phyloP scores from a whole-genome alignment of 495 filamentous ascomycete genomes.

The Cudoniella acicularis region DNA sequence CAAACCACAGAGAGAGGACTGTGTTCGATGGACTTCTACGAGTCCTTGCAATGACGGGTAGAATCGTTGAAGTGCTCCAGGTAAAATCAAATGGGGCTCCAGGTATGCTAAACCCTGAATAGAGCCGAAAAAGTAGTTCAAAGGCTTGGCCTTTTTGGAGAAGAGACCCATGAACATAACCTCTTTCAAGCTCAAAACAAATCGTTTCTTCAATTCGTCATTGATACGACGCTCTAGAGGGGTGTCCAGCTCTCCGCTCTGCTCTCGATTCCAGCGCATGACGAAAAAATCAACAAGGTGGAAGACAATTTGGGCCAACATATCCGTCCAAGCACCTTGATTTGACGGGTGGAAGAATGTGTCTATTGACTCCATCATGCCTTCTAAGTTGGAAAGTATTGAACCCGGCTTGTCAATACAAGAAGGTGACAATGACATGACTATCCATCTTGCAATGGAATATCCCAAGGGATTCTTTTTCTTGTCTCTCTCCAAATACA shows the following conservation, averaged over 20 bases:
- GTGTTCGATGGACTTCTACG: constrained; percentile 95
- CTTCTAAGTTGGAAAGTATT: constrained; percentile 80
- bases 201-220: constrained; percentile 75
- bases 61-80: constrained; percentile 90
- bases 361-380: constrained; percentile 90
- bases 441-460: constrained; percentile 91
- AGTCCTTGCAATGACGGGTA: constrained; percentile 95
- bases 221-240: constrained; percentile 77
- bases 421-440: constrained; percentile 85
- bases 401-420: constrained; percentile 77
- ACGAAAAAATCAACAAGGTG: constrained; percentile 96
- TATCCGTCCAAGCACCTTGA: constrained; percentile 86
- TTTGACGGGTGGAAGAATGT: constrained; percentile 99
- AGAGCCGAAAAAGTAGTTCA: constrained; percentile 86
- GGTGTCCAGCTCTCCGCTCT: constrained; percentile 82
- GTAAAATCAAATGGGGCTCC: constrained; percentile 88
- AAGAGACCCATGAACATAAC: constrained; percentile 99
- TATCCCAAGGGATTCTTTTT: constrained; percentile 90
- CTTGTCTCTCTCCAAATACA: constrained; percentile 84
- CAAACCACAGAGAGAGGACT: constrained; percentile 85
- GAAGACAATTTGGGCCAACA: constrained; percentile 84
- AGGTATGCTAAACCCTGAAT: constrained; percentile 86
- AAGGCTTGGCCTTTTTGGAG: constrained; percentile 84
- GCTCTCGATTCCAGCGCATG: constrained; percentile 95
- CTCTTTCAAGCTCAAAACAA: constrained; percentile 86